Evolutionary conservation across 2,329 filamentous ascomycete genomes (phyloP).

Genomic region (Emergomyces orientalis): DNA sequence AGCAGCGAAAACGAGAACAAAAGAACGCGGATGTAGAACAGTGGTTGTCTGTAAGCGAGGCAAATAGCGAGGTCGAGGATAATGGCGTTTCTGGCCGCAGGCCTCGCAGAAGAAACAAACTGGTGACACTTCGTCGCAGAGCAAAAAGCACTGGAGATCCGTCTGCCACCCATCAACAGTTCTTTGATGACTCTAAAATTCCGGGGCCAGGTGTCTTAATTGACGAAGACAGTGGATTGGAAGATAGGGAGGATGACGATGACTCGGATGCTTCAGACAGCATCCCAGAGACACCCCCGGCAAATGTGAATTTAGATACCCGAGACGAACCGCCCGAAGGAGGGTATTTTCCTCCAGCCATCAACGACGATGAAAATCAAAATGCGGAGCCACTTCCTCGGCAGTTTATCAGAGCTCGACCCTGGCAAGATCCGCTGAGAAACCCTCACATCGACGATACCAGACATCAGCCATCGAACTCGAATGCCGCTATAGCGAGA

Average conservation of each 20-base stretch:
- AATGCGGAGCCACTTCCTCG: constrained; percentile 26
- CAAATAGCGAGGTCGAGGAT: constrained; percentile 34
- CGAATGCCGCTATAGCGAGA: constrained; percentile 47
- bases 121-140: constrained; percentile 30
- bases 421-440: constrained; percentile 42
- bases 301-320: constrained; percentile 22
- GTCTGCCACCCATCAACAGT: constrained; percentile 15
- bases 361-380: constrained; percentile 19
- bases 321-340: constrained; percentile 18
- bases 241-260: constrained; percentile 27
- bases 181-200: constrained; percentile 33
- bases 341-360: constrained; percentile 18
- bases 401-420: constrained; percentile 33
- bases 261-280: constrained; percentile 22
- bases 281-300: constrained; percentile 21
- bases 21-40: constrained; percentile 46
- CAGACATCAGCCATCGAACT: constrained; percentile 42
- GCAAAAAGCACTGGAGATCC: constrained; percentile 38
- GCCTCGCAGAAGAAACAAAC: constrained; percentile 18
- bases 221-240: constrained; percentile 32
- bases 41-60: constrained; percentile 46
- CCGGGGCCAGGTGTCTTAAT: constrained; percentile 45
- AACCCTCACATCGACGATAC: constrained; percentile 24
- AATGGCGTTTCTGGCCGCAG: constrained; percentile 14
- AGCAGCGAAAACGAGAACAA: constrained; percentile 39